Evolutionary conservation across 1,139 yeast genomes (phyloP), one percentile per base, ranked within the genome.

Genomic region (Protomyces gravidus): DNA sequence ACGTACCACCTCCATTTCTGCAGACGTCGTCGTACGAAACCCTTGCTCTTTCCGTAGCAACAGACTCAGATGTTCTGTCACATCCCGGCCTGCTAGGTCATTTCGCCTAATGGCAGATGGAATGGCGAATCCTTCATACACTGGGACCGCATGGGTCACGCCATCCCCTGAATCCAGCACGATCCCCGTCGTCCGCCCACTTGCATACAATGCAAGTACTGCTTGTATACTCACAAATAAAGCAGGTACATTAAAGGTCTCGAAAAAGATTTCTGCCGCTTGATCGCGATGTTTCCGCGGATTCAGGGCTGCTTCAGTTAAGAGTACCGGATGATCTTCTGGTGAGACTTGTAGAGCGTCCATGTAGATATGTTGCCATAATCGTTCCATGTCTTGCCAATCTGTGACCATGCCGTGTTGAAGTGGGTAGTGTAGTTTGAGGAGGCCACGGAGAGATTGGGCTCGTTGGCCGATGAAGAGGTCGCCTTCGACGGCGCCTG

Each of bases 91-190:
- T 0, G 95, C 97, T 28, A 89, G 72, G 69, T 89, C 95, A 66
- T 86, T 78, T 62, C 97, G 73, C 69, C 81, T 81, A 17, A 88
- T 82, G 1, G 94, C 83, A 1, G 84, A 78, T 0, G 90, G 84
- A 27, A 90, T 71, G 5, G 92, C 78, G 71, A 88, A 89, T 3
- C 97, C 97, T 63, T 89, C 92, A 71, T 80, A 90, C 0, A 92
- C 89, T 0, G 97, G 96, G 0, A 89, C 95, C 6, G 88, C 79
- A 69, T 87, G 92, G 49, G 86, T 81, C 25, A 89, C 95, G 2
- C 97, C 97, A 69, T 90, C 97, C 2, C 97, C 97, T 42, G 86
- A 81, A 70, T 90, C 97, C 13, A 90, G 71, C 9, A 89, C 95
- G 45, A 88, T 80, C 0, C 97, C 97, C 0, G 96, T 89, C 2